Percentiles rank a stretch among this genome's conserved stretches.
Evolutionary conservation across 306 rosid genomes (phyloP).

Genomic region (Begonia masoniana): DNA sequence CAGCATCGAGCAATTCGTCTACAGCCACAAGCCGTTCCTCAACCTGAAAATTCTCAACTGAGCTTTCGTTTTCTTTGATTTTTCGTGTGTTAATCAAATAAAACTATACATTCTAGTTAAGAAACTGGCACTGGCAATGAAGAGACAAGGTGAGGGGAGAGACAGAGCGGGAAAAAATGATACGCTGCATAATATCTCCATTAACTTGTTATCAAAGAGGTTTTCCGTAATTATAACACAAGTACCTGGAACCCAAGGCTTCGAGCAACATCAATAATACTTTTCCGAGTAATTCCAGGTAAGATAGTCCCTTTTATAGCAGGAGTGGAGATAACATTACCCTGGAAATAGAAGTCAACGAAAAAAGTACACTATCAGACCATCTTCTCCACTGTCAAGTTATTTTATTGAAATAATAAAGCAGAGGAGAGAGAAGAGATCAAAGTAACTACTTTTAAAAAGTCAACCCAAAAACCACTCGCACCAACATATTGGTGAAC

Average conservation of each 20-base stretch:
- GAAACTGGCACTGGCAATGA: neutral
- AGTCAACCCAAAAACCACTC: too few relatives aligned
- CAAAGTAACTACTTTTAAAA: too few relatives aligned
- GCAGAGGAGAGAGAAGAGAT: too few relatives aligned
- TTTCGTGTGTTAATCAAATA: neutral
- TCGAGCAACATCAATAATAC: slow-evolving; percentile 86
- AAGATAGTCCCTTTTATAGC: slow-evolving; percentile 84
- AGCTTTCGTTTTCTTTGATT: slow-evolving; percentile 4
- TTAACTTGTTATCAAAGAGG: neutral
- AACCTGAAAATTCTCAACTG: slow-evolving; percentile 41
- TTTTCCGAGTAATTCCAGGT: slow-evolving; percentile 95
- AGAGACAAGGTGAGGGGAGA: neutral
- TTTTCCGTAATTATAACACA: neutral
- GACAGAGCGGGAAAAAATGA: neutral
- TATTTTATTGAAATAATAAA: too few relatives aligned
- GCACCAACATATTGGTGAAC: too few relatives aligned
- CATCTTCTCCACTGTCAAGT: too few relatives aligned
- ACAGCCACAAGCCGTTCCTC: slow-evolving; percentile 83
- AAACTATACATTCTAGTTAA: neutral
- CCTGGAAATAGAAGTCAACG: slow-evolving; percentile 24
- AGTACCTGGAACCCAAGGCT: slow-evolving; percentile 85
- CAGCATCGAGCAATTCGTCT: slow-evolving; percentile 85
- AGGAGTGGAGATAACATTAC: slow-evolving; percentile 66
- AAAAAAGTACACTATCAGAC: neutral
- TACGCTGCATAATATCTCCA: neutral